Evolutionary conservation across 2,329 filamentous ascomycete species (phyloP), one percentile per base, ranked within the genome.

Genomic region (Aspergillus ochraceoroseus): DNA sequence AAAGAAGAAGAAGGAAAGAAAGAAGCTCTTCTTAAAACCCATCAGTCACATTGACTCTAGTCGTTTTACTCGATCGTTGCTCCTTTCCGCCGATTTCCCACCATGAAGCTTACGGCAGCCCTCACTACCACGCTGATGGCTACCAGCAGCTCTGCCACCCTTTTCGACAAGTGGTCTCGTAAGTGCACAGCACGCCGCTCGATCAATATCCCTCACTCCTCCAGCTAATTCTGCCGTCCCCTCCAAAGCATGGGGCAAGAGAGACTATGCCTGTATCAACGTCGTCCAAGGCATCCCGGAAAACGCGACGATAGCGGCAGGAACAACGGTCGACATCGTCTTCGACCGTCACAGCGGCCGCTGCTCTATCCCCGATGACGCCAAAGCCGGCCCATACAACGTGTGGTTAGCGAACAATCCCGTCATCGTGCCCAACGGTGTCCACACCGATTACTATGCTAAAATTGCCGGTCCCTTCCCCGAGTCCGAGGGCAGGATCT

Each of bases 91-190:
- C 14, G 11, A 7, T 15, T 30, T 9, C 4, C 5, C 40, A 54
- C 9, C 27, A 62, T 62, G 58, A 62, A 60, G 52, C 29, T 62
- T 48, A 46, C 56, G 8, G 29, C 46, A n/a, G 43, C 55, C 17
- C 31, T 61, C 18, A 19, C 54, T 33, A 48, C 50, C 18, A 49
- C 52, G 15, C 35, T 55, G 28, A 45, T 61, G 12, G 58, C 53
- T 20, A 50, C 49, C 38, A 52, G 48, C 38, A 53, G 51, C 27
- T 41, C 53, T 14, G 57, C 56, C n/a, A n/a, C n/a, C 19, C 50
- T 52, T n/a, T 62, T 62, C 22, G 55, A 61, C 48, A 62, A 62
- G 44, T 53, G 48, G 38, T 47, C 45, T 26, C 58, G 59, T 62
- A 50, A 32, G 51, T 40, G 8, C 8, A 3, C 18, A 11, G 4